Evolutionary conservation across 2,329 filamentous ascomycete species (phyloP).

Genomic region (Diplodia corticola): DNA sequence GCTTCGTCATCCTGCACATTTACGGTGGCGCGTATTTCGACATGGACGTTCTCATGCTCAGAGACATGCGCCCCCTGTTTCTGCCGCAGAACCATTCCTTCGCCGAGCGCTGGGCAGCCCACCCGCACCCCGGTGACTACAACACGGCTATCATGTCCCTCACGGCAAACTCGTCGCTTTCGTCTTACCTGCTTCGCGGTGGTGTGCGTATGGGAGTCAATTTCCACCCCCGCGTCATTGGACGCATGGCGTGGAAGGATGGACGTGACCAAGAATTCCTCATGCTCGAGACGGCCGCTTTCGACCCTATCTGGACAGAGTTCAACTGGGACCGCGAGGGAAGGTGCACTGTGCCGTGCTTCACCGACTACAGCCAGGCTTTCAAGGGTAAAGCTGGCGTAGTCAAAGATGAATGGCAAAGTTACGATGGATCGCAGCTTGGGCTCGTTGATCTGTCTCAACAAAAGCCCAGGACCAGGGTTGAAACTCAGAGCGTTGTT

Average conservation of each 20-base stretch:
- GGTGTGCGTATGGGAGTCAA: slow-evolving; percentile 60
- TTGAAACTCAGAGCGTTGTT: slow-evolving; percentile 19
- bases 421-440: slow-evolving; percentile 49
- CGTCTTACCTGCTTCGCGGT: slow-evolving; percentile 56
- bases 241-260: slow-evolving; percentile 59
- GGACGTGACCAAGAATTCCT: slow-evolving; percentile 54
- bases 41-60: slow-evolving; percentile 57
- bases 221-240: slow-evolving; percentile 57
- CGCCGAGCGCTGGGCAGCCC: slow-evolving; percentile 58
- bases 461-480: slow-evolving; percentile 7
- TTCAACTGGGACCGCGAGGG: slow-evolving; percentile 57
- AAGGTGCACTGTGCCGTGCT: slow-evolving; percentile 55
- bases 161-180: slow-evolving; percentile 56
- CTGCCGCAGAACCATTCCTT: slow-evolving; percentile 54
- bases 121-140: slow-evolving; percentile 56
- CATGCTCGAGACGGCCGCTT: slow-evolving; percentile 59
- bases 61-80: slow-evolving; percentile 57
- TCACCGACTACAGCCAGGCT: slow-evolving; percentile 54
- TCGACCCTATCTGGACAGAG: slow-evolving; percentile 60
- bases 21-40: slow-evolving; percentile 58
- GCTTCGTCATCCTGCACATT: slow-evolving; percentile 57
- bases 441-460: slow-evolving; percentile 36
- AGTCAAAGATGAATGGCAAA: slow-evolving; percentile 55
- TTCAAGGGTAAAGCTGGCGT: slow-evolving; percentile 52
- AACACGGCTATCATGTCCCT: slow-evolving; percentile 60